phyloP scores from a whole-genome alignment of 352 stramenopile species.

The Globisporangium carolinianum region DNA sequence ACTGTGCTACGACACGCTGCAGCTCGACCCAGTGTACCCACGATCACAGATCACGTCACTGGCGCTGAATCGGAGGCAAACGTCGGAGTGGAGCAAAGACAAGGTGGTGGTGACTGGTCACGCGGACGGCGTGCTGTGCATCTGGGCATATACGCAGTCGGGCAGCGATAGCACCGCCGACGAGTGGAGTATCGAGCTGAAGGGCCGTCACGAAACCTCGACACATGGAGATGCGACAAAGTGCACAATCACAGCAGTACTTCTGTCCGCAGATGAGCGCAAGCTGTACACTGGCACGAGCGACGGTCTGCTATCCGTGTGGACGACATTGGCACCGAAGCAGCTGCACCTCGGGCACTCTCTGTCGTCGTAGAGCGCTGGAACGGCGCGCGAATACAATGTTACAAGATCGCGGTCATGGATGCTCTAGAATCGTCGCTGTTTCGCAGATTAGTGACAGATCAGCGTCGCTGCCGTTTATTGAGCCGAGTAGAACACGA shows the following conservation, averaged over 20 bases:
- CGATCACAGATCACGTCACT: slow-evolving; percentile 34
- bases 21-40: slow-evolving; percentile 31
- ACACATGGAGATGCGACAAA: too few relatives aligned
- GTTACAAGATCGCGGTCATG: too few relatives aligned
- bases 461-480: too few relatives aligned
- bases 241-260: slow-evolving; percentile 39
- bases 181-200: slow-evolving; percentile 44
- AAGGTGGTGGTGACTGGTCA: slow-evolving; percentile 63
- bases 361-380: slow-evolving; percentile 1
- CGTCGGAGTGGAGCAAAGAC: slow-evolving; percentile 52
- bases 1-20: slow-evolving; percentile 36
- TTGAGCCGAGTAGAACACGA: too few relatives aligned
- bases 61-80: slow-evolving; percentile 38
- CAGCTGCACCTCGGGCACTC: slow-evolving; percentile 7
- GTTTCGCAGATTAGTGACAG: too few relatives aligned
- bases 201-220: slow-evolving; percentile 24
- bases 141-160: slow-evolving; percentile 60
- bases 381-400: too few relatives aligned
- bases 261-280: slow-evolving; percentile 42
- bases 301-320: slow-evolving; percentile 43
- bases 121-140: slow-evolving; percentile 44
- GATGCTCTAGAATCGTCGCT: too few relatives aligned
- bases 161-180: slow-evolving; percentile 24
- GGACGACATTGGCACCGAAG: slow-evolving; percentile 18
- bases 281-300: slow-evolving; percentile 56